Base-by-base conservation (phyloP, 495 filamentous ascomycete genomes). In the Clohesyomyces aquaticus region DNA sequence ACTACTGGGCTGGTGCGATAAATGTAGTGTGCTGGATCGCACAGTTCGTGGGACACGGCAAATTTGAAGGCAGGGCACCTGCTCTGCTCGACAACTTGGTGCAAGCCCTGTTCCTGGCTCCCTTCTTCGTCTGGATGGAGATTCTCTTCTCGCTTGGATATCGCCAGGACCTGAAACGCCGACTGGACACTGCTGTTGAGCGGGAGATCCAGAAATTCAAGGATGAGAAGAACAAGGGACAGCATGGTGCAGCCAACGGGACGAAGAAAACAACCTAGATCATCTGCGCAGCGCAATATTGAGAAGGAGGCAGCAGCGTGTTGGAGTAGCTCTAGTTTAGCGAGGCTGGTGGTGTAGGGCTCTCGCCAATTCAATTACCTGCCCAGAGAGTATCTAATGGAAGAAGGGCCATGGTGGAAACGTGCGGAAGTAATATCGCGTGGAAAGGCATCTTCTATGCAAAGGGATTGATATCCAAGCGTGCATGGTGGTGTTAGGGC, bases 91-190 rank as follows among this genome's bases (percentile, higher is more conserved):
- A 97, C 75, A 98, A 96, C 71, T 75, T 97, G 32, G 81, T 93
- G 23, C 93, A 97, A 74, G 92, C 94, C 23, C 71, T 96, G 55
- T 87, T 98, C 61, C 81, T 98, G n/a, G 94, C 94, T 0, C 94
- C 94, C n/a, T 85, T 98, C 66, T 98, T 98, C 71, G 92, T 98
- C 28, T 98, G 93, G 90, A 88, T 98, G 73, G 93, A 98, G 79
- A 77, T 96, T 18, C 78, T 98, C 22, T 98, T 98, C 78, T 86
- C 81, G 70, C 85, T 93, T 55, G 94, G 94, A 4, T 98, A 98
- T 76, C 83, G 94, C 23, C 89, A 88, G 0, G 93, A 93, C 73
- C 77, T 98, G 71, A 89, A 90, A 77, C 80, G 82, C 50, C 82
- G 94, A 41, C 82, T 97, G 32, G 84, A 91, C 52, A 85, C 87